Evolutionary conservation across 2,329 filamentous ascomycete genomes (phyloP), one percentile per base, ranked within the genome.

Genomic region (Ophiosphaerella herpotricha): DNA sequence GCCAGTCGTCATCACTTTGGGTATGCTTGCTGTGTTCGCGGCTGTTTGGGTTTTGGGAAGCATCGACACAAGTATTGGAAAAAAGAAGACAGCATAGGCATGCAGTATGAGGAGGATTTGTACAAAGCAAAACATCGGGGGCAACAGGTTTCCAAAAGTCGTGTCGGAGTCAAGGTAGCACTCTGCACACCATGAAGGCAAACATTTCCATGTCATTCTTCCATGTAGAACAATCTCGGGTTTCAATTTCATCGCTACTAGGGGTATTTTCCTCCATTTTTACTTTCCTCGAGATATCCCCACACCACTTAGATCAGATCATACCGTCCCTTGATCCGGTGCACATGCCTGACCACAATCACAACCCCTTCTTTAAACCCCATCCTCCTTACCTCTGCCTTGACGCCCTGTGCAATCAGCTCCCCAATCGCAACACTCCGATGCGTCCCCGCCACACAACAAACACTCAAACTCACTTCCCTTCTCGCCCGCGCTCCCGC

Each of bases 11-110:
- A 83, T 97, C 52, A 90, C 94, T 58, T 78, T 79, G 29, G 91
- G 88, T 62, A 76, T 89, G 55, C 70, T 95, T 58, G 78, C 81
- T n/a, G 76, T 96, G 11, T 96, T 96, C 74, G 79, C 85, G 35
- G 81, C 85, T 2, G 82, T 84, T 5, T 97, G 89, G 86, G 77
- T 85, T 3, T 73, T 97, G 51, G 88, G 91, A 29, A 87, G 84
- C 66, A 78, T 97, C 55, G 87, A 96, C 70, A 83, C 92, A 39
- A 91, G 89, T 71, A 95, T 97, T 75, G 85, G 81, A 57, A 82
- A 79, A 73, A 80, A 80, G 68, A 80, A 74, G 66, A 64, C 57
- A 33, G 63, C 56, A 16, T 72, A 57, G 54, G 51, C 4, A 13
- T 4, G 8, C 7, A 29, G 2, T 11, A 29, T 23, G 7, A 23